phyloP scores from a whole-genome alignment of 1,139 yeast species.

The Suhomyces anneliseae region DNA sequence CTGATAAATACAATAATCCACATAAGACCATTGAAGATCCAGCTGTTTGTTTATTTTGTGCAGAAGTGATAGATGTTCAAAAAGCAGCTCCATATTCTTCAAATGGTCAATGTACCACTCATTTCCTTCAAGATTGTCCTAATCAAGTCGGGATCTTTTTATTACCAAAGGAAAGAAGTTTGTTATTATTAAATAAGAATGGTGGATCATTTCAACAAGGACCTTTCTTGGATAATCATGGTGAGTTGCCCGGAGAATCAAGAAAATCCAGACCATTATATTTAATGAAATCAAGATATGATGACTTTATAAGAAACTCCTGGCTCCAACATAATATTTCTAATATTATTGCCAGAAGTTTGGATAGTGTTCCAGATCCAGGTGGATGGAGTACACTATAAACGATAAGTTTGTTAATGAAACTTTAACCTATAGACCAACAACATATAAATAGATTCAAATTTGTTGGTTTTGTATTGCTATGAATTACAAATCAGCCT shows the following conservation, averaged over 20 bases:
- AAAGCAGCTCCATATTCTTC: conserved; percentile 49
- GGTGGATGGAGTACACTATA: conserved; percentile 97
- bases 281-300: conserved; percentile 63
- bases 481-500: no score
- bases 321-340: conserved; percentile 84
- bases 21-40: conserved; percentile 62
- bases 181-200: conserved; percentile 61
- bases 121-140: conserved; percentile 63
- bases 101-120: conserved; percentile 70
- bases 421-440: neutral
- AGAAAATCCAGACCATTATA: conserved; percentile 74
- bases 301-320: conserved; percentile 60
- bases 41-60: conserved; percentile 86
- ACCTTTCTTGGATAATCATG: conserved; percentile 85
- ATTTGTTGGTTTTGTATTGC: no score
- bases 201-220: conserved; percentile 85
- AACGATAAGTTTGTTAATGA: no score
- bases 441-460: neutral
- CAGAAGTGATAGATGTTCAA: conserved; percentile 67
- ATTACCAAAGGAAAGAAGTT: conserved; percentile 72
- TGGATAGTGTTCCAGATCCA: conserved; percentile 76
- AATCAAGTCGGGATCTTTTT: conserved; percentile 75
- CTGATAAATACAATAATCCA: conserved; percentile 42
- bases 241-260: conserved; percentile 77
- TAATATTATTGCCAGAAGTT: conserved; percentile 72